Conservation (phyloP, 2,329 filamentous ascomycete species). For the Beauveria asiatica region DNA sequence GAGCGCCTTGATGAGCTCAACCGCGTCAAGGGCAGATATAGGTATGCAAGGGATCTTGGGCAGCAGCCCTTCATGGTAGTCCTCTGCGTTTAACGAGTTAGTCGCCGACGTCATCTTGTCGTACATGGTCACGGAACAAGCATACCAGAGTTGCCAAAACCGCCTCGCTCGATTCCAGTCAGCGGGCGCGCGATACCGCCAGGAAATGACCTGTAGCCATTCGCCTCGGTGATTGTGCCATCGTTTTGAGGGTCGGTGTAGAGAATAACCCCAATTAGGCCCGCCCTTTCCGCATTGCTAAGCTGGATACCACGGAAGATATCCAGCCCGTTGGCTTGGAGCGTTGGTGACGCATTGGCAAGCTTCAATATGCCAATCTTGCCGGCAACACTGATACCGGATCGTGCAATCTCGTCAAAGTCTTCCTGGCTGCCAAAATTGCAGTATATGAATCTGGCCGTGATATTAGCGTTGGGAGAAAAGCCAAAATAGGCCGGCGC, state of each 20-base stretch:
- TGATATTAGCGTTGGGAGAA: not conserved
- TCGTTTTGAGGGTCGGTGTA: constrained; percentile 85
- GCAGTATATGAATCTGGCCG: not conserved
- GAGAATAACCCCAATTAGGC: constrained; percentile 71
- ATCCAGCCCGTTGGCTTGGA: constrained; percentile 24
- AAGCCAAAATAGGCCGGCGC: constrained; percentile 3
- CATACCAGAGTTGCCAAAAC: constrained; percentile 80
- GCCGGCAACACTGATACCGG: not conserved
- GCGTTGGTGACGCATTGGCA: constrained; percentile 62
- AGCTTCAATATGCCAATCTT: constrained; percentile 42
- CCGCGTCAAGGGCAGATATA: constrained; percentile 67
- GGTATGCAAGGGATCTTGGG: constrained; percentile 74
- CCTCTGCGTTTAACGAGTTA: not conserved
- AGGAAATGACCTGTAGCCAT: constrained; percentile 65
- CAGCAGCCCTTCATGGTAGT: constrained; percentile 40
- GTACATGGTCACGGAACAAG: constrained; percentile 63
- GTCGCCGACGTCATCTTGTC: constrained; percentile 35
- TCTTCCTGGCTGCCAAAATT: constrained; percentile 2
- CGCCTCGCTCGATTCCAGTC: constrained; percentile 19
- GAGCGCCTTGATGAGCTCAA: constrained; percentile 68
- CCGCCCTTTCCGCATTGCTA: constrained; percentile 74
- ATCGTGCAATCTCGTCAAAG: constrained; percentile 2
- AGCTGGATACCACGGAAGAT: constrained; percentile 75
- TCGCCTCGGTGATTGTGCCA: constrained; percentile 63
- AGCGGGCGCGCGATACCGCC: constrained; percentile 12